A percentile compares a stretch with the other conserved stretches of the same genome.
Conservation (phyloP, 345 rosid genomes). For the Iberis pinnata region DNA sequence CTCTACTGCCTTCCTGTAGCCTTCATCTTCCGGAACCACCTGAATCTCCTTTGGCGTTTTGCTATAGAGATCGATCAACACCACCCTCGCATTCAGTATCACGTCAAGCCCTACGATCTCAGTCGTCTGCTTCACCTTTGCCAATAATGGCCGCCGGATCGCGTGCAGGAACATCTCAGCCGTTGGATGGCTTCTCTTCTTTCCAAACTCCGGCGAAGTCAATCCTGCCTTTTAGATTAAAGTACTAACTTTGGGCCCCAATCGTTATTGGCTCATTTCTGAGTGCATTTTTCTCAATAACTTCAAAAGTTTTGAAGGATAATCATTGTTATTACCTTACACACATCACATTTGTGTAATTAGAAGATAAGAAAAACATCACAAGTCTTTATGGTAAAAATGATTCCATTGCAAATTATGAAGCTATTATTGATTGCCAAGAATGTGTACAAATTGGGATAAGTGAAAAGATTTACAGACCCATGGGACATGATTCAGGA, state of each 20-base stretch:
- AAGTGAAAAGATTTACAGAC: conserved; percentile 5
- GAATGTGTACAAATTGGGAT: background rate
- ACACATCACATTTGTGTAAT: no score
- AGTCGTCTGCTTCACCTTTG: conserved; percentile 72
- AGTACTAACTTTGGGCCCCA: background rate
- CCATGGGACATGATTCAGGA: conserved; percentile 15
- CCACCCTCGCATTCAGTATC: conserved; percentile 77
- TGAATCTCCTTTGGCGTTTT: no score
- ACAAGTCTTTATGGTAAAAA: no score
- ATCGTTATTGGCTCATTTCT: no score
- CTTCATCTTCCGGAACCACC: conserved; percentile 75
- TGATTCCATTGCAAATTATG: no score
- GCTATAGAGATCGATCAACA: conserved; percentile 47
- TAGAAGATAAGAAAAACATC: no score
- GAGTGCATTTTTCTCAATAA: no score
- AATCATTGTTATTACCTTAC: no score
- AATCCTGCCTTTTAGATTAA: background rate
- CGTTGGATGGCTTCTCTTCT: conserved; percentile 2
- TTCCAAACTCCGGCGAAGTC: conserved; percentile 12
- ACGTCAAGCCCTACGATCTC: conserved; percentile 86
- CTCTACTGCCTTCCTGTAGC: conserved; percentile 87
- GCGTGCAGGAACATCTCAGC: conserved; percentile 55
- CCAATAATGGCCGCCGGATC: conserved; percentile 81
- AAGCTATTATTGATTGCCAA: conserved; percentile 5
- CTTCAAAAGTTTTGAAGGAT: no score